Evolutionary conservation across 2,329 filamentous ascomycete species (phyloP).

Genomic region (Elsinoe arachidis): DNA sequence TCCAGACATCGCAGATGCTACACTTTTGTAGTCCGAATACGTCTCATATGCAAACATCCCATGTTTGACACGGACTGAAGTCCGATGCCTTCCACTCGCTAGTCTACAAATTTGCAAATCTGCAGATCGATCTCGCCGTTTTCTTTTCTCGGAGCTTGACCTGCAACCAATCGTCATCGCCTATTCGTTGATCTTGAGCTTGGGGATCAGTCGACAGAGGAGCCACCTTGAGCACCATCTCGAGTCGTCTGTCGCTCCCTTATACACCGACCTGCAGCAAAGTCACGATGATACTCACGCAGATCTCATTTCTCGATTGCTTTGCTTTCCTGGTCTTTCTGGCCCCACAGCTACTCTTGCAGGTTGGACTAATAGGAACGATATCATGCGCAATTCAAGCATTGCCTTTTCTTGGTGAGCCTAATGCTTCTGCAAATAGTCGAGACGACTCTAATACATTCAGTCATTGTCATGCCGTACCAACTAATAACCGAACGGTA

Average conservation of each 20-base stretch:
- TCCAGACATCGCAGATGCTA: background rate
- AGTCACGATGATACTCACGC: conserved; percentile 60
- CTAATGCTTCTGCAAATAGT: too few species aligned
- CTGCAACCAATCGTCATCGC: background rate
- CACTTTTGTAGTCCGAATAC: background rate
- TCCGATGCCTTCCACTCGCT: background rate
- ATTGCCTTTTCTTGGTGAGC: conserved; percentile 61
- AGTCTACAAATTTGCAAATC: background rate
- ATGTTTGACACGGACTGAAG: too few species aligned
- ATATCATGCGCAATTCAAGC: conserved; percentile 50
- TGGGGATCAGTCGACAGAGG: background rate
- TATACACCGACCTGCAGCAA: background rate
- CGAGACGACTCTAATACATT: too few species aligned
- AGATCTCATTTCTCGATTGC: conserved; percentile 69
- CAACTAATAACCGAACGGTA: conserved; percentile 52
- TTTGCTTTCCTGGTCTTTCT: conserved; percentile 63
- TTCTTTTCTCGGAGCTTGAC: background rate
- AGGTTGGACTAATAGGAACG: conserved; percentile 55
- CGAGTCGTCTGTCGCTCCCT: too few species aligned
- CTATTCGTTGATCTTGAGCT: background rate
- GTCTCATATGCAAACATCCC: too few species aligned
- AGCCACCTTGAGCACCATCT: too few species aligned
- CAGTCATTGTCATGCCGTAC: conserved; percentile 52
- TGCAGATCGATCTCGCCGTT: background rate
- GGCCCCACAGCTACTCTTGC: conserved; percentile 60